Conservation (phyloP, 306 rosid genomes). For the Vigna radiata region DNA sequence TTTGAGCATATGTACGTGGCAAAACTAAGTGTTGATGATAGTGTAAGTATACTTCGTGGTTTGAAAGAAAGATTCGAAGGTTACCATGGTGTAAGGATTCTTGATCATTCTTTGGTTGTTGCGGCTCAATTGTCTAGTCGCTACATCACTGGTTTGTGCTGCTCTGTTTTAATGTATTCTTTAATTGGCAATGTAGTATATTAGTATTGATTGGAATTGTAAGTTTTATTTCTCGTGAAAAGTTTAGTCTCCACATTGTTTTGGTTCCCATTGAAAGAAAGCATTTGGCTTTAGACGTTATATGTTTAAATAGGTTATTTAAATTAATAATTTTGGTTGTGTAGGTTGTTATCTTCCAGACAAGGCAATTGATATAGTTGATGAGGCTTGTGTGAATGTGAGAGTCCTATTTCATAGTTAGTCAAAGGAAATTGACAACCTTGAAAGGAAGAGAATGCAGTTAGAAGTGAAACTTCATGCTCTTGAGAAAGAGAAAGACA, state of each 20-base stretch:
- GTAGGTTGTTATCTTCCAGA: neutral
- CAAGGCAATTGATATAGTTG: neutral
- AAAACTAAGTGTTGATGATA: neutral
- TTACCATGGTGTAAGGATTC: neutral
- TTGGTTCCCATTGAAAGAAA: too few relatives aligned
- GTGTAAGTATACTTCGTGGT: neutral
- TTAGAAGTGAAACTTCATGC: too few relatives aligned
- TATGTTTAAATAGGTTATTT: too few relatives aligned
- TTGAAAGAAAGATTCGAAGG: neutral
- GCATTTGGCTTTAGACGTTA: too few relatives aligned
- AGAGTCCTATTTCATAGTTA: too few relatives aligned
- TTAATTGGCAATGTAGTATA: too few relatives aligned
- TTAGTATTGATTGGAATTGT: too few relatives aligned
- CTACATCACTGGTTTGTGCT: neutral
- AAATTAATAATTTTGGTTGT: neutral
- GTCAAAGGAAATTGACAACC: too few relatives aligned
- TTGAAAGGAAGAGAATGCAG: too few relatives aligned
- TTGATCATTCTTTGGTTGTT: neutral
- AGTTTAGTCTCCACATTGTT: too few relatives aligned
- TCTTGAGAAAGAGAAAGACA: too few relatives aligned
- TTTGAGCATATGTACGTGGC: neutral
- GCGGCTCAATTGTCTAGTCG: slow-evolving; percentile 1
- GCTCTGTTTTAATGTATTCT: neutral
- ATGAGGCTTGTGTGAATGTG: neutral
- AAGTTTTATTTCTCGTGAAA: too few relatives aligned